Evolutionary conservation across 1,284 basidiomycete genomes (phyloP).

Genomic region (Puccinia coronata): DNA sequence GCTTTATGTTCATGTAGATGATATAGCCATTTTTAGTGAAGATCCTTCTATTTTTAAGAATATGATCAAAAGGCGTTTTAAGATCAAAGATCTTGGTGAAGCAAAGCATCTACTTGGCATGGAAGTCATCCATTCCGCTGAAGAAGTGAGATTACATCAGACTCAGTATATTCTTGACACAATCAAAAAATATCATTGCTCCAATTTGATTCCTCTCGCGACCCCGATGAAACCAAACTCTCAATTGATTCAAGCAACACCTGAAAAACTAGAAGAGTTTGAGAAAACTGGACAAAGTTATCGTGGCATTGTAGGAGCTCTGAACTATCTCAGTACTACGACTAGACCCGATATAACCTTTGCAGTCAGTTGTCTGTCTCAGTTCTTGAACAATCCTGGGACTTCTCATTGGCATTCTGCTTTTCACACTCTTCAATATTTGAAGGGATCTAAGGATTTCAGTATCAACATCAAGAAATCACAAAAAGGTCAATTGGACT

Average conservation of each 20-base stretch:
- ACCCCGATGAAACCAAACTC: not conserved
- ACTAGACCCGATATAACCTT: no score
- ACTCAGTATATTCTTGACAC: not conserved
- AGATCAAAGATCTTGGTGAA: conserved; percentile 12
- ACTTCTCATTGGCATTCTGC: not conserved
- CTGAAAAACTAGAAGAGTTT: no score
- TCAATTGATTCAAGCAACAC: not conserved
- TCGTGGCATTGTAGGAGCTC: no score
- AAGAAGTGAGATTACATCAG: not conserved
- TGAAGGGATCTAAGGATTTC: no score
- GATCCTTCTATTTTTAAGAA: not conserved
- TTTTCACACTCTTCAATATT: not conserved
- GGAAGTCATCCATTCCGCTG: not conserved
- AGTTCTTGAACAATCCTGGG: not conserved
- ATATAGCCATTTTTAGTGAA: not conserved
- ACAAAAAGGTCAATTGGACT: not conserved
- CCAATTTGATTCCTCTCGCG: not conserved
- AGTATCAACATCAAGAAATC: no score
- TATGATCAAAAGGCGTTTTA: no score
- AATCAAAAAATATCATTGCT: not conserved
- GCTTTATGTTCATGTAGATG: no score
- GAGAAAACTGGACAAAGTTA: not conserved
- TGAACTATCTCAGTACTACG: no score
- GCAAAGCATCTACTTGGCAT: not conserved
- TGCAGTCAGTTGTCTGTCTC: not conserved